Evolutionary conservation across 345 rosid species (phyloP), one percentile per base, ranked within the genome.

Genomic region (Syzygium aromaticum): DNA sequence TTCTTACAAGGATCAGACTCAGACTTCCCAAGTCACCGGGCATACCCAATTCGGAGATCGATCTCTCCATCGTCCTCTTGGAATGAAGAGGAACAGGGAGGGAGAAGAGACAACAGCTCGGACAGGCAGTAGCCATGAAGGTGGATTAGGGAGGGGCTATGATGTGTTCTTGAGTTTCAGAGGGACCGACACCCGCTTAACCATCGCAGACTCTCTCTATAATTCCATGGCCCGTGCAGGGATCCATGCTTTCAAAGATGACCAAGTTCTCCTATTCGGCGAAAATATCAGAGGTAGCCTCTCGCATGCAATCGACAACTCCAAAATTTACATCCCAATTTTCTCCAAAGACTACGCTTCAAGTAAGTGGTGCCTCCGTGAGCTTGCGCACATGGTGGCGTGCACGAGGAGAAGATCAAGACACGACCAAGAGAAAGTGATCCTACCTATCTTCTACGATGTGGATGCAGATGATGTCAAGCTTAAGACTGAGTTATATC

Each of bases 131-230:
- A 3, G 21, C 4, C 3, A 11, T 28, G 22, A 7, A 15, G 40
- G 7, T 0, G 1, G 2, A 30, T 64, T 2, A 4, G 40, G 77
- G 21, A 63, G 77, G 15, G n/a, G 51, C 11, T n/a, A 80, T 9
- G 88, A 86, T 11, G 88, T 86, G 33, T 77, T 86, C 54, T 11
- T 86, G 54, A 77, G 64, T 3, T 86, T 86, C 9, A 38, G 88
- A 38, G 85, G 88, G 6, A 51, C 85, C 3, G 85, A 86, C 11
- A 33, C 88, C 28, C 84, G 54, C 1, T 57, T 54, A 46, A 84
- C 84, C 28, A 43, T 86, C 0, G 14, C 14, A 0, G 77, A 85
- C n/a, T 59, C 8, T 49, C 80, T 85, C 52, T 85, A 85, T 13
- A 1, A 30, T 23, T 52, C 13, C 73, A 40, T 86, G 28, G 8